phyloP scores from a whole-genome alignment of 1,284 basidiomycete species.

The Apiotrichum laibachii region DNA sequence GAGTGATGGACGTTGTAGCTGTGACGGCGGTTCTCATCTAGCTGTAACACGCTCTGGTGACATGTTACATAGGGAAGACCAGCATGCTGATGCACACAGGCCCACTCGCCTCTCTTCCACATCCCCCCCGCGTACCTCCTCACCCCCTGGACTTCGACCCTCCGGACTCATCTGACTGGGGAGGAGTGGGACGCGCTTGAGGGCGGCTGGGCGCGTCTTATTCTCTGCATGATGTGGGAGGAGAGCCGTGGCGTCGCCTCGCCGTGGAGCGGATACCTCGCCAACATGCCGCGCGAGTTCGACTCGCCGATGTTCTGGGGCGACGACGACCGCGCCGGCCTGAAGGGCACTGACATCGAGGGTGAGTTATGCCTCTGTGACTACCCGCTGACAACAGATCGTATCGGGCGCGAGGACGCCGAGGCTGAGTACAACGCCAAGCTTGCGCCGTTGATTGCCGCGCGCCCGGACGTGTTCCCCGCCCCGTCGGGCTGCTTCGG shows the following conservation, averaged over 20 bases:
- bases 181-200: constrained; percentile 65
- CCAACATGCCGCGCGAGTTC: constrained; percentile 67
- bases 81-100: constrained; percentile 13
- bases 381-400: constrained; percentile 56
- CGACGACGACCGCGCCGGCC: constrained; percentile 62
- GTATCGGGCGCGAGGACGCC: constrained; percentile 81
- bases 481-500: constrained; percentile 61
- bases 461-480: constrained; percentile 68
- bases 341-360: constrained; percentile 80
- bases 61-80: no score
- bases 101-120: constrained; percentile 63
- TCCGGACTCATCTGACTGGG: constrained; percentile 58
- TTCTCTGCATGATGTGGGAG: constrained; percentile 96
- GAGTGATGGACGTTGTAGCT: background rate
- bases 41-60: no score
- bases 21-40: background rate
- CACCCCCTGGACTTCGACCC: constrained; percentile 69
- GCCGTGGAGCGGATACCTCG: constrained; percentile 61
- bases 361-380: constrained; percentile 56
- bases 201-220: constrained; percentile 80
- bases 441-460: constrained; percentile 57
- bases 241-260: constrained; percentile 60
- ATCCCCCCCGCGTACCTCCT: constrained; percentile 76
- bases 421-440: constrained; percentile 69
- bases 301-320: constrained; percentile 95